Conservation (phyloP, 495 filamentous ascomycete genomes). For the Penicillium salamii region DNA sequence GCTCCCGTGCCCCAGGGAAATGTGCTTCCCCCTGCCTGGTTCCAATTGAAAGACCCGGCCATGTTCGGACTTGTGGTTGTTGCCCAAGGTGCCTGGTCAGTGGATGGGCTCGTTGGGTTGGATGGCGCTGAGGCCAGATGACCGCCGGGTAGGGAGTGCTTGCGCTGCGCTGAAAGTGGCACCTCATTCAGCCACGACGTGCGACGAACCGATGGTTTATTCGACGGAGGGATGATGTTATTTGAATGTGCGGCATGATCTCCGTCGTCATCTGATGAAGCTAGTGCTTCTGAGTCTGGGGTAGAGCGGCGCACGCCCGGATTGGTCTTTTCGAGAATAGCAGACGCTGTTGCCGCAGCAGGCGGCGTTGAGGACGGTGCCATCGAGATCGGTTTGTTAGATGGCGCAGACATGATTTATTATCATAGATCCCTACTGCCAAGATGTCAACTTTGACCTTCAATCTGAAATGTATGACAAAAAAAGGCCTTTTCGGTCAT, state of each 20-base stretch:
- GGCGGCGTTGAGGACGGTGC: constrained; percentile 26
- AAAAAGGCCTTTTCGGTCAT: neutral
- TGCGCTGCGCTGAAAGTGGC: constrained; percentile 43
- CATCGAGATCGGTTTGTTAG: constrained; percentile 19
- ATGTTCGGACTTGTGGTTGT: constrained; percentile 42
- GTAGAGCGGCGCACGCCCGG: constrained; percentile 69
- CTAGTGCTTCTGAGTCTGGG: constrained; percentile 88
- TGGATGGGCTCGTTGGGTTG: constrained; percentile 69
- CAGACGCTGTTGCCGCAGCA: constrained; percentile 46
- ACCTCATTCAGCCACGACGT: constrained; percentile 56
- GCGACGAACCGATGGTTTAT: constrained; percentile 43
- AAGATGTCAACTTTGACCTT: neutral
- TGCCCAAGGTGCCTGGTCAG: constrained; percentile 69
- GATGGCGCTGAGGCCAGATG: constrained; percentile 75
- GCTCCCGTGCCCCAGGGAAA: constrained; percentile 73
- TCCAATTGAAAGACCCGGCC: constrained; percentile 56
- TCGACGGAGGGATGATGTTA: constrained; percentile 31
- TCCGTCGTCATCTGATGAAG: constrained; percentile 87
- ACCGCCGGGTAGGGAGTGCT: constrained; percentile 47
- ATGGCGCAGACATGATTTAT: constrained; percentile 34
- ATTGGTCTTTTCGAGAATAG: constrained; percentile 71
- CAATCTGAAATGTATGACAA: constrained; percentile 1
- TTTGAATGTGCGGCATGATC: constrained; percentile 45
- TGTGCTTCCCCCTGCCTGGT: constrained; percentile 51
- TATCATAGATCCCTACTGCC: constrained; percentile 4